A percentile compares a stretch with the other conserved stretches of the same genome.
phyloP scores from a whole-genome alignment of 2,329 filamentous ascomycete genomes.

The Sclerotinia spermophila region DNA sequence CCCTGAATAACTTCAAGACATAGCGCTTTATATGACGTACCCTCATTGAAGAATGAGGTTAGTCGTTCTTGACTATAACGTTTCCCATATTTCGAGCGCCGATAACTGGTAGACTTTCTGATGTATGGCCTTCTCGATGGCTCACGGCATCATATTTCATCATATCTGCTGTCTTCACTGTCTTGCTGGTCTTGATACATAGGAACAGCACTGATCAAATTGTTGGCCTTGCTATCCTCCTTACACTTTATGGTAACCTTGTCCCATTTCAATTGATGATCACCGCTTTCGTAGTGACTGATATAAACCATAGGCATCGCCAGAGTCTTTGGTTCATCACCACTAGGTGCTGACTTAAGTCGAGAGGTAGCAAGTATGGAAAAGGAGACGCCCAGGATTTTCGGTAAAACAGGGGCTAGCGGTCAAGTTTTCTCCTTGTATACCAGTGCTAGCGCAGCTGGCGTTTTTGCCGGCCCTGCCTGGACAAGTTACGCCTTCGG shows the following conservation, averaged over 20 bases:
- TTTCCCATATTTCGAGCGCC: slow-evolving; percentile 58
- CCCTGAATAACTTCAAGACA: not conserved
- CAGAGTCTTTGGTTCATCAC: slow-evolving; percentile 18
- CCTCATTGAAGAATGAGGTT: slow-evolving; percentile 43
- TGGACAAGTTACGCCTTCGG: slow-evolving; percentile 19
- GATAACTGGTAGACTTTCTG: slow-evolving; percentile 47
- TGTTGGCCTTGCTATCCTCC: slow-evolving; percentile 59
- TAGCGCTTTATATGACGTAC: not conserved
- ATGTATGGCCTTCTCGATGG: slow-evolving; percentile 57
- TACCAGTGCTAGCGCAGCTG: slow-evolving; percentile 21
- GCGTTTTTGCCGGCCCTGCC: slow-evolving; percentile 21
- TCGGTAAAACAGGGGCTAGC: slow-evolving; percentile 17
- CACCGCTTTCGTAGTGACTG: not conserved
- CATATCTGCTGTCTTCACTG: slow-evolving; percentile 51
- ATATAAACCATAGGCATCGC: slow-evolving; percentile 15
- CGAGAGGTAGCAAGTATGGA: slow-evolving; percentile 20
- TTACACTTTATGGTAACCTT: slow-evolving; percentile 52
- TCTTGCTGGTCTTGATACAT: slow-evolving; percentile 60
- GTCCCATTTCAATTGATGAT: not conserved
- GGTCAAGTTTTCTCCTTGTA: slow-evolving; percentile 23
- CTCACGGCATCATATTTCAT: slow-evolving; percentile 57
- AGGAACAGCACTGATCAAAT: slow-evolving; percentile 56
- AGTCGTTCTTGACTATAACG: slow-evolving; percentile 55
- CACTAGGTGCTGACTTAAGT: slow-evolving; percentile 21
- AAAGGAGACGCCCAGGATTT: slow-evolving; percentile 17